Percentiles rank a stretch among this genome's conserved stretches.
Conservation (phyloP, 257 asterid species). For the Lithospermum erythrorhizon region DNA sequence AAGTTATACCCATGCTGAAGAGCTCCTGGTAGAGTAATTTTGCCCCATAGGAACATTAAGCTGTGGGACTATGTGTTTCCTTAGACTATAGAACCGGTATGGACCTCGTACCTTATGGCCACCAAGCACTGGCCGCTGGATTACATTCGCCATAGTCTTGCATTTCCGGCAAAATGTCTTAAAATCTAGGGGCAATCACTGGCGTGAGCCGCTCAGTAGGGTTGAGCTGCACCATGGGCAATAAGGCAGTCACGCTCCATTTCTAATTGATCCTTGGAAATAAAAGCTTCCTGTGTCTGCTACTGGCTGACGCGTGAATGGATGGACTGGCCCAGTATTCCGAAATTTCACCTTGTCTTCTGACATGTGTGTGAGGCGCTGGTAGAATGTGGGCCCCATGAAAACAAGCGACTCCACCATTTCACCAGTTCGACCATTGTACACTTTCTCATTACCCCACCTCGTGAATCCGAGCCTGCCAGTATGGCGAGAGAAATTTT, state of each 20-base stretch:
- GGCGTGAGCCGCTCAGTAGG: slow-evolving; percentile 80
- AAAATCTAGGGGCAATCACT: slow-evolving; percentile 83
- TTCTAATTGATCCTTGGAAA: slow-evolving; percentile 85
- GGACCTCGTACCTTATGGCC: slow-evolving; percentile 81
- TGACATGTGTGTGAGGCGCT: slow-evolving; percentile 88
- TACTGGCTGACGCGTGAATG: slow-evolving; percentile 94
- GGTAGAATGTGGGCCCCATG: slow-evolving; percentile 92
- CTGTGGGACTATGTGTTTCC: slow-evolving; percentile 58
- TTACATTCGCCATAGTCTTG: slow-evolving; percentile 63
- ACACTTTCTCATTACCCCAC: slow-evolving; percentile 89
- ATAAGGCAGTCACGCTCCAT: slow-evolving; percentile 93
- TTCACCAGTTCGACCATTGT: slow-evolving; percentile 74
- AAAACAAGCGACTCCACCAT: slow-evolving; percentile 50
- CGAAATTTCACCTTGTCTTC: slow-evolving; percentile 92
- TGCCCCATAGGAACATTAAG: slow-evolving; percentile 84
- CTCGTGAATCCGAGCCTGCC: slow-evolving; percentile 67
- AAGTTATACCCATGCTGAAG: slow-evolving; percentile 79
- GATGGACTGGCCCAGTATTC: slow-evolving; percentile 92
- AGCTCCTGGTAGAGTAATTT: slow-evolving; percentile 86
- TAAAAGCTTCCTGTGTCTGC: slow-evolving; percentile 80
- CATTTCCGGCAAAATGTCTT: slow-evolving; percentile 77
- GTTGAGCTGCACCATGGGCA: slow-evolving; percentile 94
- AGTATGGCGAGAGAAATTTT: slow-evolving; percentile 1
- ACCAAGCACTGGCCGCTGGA: slow-evolving; percentile 51
- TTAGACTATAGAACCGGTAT: slow-evolving; percentile 58